These are phyloP conservation scores for Stagonosporopsis vannaccii DNA, from an alignment of 2,329 filamentous ascomycete species.

Conservation along the genomic window DNA sequence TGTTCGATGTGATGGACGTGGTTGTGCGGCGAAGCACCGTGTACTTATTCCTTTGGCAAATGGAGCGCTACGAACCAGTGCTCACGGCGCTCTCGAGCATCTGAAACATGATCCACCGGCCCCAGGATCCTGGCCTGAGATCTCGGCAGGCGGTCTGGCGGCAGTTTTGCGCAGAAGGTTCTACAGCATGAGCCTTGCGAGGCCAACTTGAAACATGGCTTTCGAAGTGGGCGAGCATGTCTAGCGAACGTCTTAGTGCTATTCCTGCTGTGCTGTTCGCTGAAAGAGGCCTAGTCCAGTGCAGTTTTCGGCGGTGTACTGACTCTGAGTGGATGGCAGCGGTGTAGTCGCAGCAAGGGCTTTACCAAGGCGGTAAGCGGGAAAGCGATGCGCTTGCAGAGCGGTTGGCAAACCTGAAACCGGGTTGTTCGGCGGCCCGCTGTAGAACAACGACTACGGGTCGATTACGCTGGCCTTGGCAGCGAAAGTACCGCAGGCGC, in stretches of 20 bases:
- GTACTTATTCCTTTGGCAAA: constrained; percentile 46
- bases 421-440: constrained; percentile 26
- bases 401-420: constrained; percentile 50
- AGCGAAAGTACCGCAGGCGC: constrained; percentile 15
- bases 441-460: constrained; percentile 16
- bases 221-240: constrained; percentile 43
- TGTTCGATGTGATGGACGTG: constrained; percentile 22
- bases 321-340: constrained; percentile 38
- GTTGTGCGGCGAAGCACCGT: constrained; percentile 46
- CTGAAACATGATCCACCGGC: constrained; percentile 51
- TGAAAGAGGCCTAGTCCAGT: constrained; percentile 12
- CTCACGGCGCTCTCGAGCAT: constrained; percentile 46
- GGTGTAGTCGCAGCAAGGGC: constrained; percentile 32
- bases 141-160: constrained; percentile 39
- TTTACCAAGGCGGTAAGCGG: constrained; percentile 30
- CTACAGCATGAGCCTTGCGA: constrained; percentile 39
- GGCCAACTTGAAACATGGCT: constrained; percentile 47
- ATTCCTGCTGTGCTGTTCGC: constrained; percentile 25
- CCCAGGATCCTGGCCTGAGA: constrained; percentile 34
- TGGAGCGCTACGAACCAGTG: constrained; percentile 41
- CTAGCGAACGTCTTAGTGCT: constrained; percentile 37
- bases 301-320: constrained; percentile 20
- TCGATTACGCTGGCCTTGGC: constrained; percentile 12
- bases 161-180: constrained; percentile 38
- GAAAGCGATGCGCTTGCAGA: constrained; percentile 45